A percentile compares a stretch with the other conserved stretches of the same genome.
These are phyloP conservation scores for Tylopilus sp. DNA, from an alignment of 768 basidiomycete species.

Conservation along the genomic window DNA sequence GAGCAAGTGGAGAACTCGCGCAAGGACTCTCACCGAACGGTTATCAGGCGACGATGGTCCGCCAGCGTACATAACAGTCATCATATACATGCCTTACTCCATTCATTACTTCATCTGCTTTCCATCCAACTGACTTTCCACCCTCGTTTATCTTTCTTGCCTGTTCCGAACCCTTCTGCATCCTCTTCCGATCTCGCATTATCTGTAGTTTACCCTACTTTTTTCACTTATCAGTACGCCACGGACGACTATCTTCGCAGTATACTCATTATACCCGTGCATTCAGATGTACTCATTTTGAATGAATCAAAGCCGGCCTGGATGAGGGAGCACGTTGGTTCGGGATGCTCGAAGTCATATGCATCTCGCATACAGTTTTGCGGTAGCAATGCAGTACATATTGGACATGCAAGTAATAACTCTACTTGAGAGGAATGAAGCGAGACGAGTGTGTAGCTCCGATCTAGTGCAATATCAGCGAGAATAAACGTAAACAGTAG, in stretches of 20 bases:
- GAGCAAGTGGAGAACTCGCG: slow-evolving; percentile 43
- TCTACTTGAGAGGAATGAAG: slow-evolving; percentile 97
- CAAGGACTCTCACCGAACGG: slow-evolving; percentile 41
- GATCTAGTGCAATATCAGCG: slow-evolving; percentile 46
- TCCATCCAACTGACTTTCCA: slow-evolving; percentile 24
- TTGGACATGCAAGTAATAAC: slow-evolving; percentile 23
- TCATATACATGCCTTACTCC: slow-evolving; percentile 1
- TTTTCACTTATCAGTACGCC: slow-evolving; percentile 46
- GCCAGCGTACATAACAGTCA: slow-evolving; percentile 45
- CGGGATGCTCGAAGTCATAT: slow-evolving; percentile 6
- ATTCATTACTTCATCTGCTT: slow-evolving; percentile 25
- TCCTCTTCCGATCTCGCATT: slow-evolving; percentile 42
- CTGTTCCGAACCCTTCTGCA: slow-evolving; percentile 22
- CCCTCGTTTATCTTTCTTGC: slow-evolving; percentile 22
- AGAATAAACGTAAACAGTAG: not conserved
- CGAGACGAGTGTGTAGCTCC: slow-evolving; percentile 90
- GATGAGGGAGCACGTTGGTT: slow-evolving; percentile 9
- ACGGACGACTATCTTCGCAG: slow-evolving; percentile 60
- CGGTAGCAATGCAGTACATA: slow-evolving; percentile 16
- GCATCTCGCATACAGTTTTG: slow-evolving; percentile 41
- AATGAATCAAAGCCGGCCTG: slow-evolving; percentile 22
- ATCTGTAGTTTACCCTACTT: slow-evolving; percentile 60
- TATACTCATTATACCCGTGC: slow-evolving; percentile 57
- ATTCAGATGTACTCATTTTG: slow-evolving; percentile 40
- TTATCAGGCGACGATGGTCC: slow-evolving; percentile 43